These are phyloP conservation scores for Rhizomucor miehei DNA, from an alignment of 371 early-diverging fungal genomes.

Conservation along the genomic window DNA sequence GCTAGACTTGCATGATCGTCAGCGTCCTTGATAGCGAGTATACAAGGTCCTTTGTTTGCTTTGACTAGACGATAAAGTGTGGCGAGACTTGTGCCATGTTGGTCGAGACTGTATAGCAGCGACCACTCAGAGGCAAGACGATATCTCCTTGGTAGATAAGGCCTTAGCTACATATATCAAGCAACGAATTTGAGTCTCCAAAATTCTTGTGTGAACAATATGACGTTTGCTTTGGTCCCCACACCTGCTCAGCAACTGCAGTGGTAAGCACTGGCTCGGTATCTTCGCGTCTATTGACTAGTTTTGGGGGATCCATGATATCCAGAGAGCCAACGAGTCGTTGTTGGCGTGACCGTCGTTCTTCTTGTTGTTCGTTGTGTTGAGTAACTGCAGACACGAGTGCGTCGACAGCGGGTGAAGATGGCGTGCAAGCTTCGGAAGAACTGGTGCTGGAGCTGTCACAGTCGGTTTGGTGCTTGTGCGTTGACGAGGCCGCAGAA, in stretches of 20 bases:
- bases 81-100: conserved; percentile 86
- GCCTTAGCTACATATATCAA: conserved; percentile 18
- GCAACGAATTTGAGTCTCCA: background rate
- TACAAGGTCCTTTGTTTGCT: conserved; percentile 60
- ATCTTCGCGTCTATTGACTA: conserved; percentile 43
- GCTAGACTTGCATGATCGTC: conserved; percentile 42
- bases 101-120: conserved; percentile 85
- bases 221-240: too few relatives aligned
- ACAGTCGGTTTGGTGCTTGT: conserved; percentile 2
- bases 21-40: conserved; percentile 71
- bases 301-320: conserved; percentile 18
- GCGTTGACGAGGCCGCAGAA: conserved; percentile 13
- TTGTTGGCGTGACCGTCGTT: conserved; percentile 4
- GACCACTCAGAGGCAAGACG: conserved; percentile 68
- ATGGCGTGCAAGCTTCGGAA: conserved; percentile 1
- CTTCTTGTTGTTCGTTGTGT: conserved; percentile 7
- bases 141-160: conserved; percentile 57
- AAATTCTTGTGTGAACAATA: background rate
- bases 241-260: conserved; percentile 46
- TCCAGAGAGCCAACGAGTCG: conserved; percentile 8
- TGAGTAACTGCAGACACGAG: conserved; percentile 15
- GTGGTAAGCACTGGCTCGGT: conserved; percentile 51
- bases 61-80: conserved; percentile 68
- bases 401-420: conserved; percentile 18
- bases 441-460: conserved; percentile 1